phyloP scores from a whole-genome alignment of 2,329 filamentous ascomycete genomes.

The Fusarium sambucinum region DNA sequence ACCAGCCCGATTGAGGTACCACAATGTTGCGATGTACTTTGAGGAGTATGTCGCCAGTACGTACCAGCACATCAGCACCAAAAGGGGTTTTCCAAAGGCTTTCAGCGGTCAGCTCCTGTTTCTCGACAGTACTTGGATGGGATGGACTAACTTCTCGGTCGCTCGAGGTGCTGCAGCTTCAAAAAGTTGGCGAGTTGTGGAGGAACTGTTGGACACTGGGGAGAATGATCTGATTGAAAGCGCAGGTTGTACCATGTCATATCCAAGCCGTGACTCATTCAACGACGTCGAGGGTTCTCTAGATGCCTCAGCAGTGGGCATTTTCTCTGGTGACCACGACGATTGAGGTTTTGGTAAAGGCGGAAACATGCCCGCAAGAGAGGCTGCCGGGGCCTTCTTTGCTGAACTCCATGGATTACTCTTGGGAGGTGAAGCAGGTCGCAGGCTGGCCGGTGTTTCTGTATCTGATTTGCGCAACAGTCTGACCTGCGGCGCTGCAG shows the following conservation, averaged over 20 bases:
- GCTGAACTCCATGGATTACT: constrained; percentile 50
- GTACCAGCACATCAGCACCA: constrained; percentile 52
- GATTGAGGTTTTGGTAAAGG: constrained; percentile 34
- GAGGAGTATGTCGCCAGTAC: constrained; percentile 42
- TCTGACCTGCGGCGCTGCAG: constrained; percentile 13
- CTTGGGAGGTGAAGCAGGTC: constrained; percentile 52
- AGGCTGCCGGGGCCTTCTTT: constrained; percentile 2
- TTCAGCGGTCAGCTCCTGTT: constrained; percentile 24
- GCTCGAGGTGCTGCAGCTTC: constrained; percentile 48
- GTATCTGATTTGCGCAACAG: constrained; percentile 24
- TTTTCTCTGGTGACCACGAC: constrained; percentile 15
- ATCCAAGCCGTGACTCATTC: constrained; percentile 15
- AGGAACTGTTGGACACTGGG: constrained; percentile 41
- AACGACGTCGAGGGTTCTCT: constrained; percentile 29
- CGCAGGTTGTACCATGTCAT: constrained; percentile 15
- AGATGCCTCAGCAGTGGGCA: constrained; percentile 22
- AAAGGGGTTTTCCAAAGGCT: constrained; percentile 52
- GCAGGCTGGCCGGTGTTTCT: constrained; percentile 37
- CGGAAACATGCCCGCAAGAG: constrained; percentile 37
- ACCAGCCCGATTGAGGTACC: constrained; percentile 51
- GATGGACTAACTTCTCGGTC: constrained; percentile 43
- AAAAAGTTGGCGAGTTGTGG: constrained; percentile 40
- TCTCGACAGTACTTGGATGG: background rate
- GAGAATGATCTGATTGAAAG: constrained; percentile 30
- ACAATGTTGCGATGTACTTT: constrained; percentile 54